These are phyloP conservation scores for Escallonia herrerae DNA, from an alignment of 129 eudicot genomes.

Conservation along the genomic window DNA sequence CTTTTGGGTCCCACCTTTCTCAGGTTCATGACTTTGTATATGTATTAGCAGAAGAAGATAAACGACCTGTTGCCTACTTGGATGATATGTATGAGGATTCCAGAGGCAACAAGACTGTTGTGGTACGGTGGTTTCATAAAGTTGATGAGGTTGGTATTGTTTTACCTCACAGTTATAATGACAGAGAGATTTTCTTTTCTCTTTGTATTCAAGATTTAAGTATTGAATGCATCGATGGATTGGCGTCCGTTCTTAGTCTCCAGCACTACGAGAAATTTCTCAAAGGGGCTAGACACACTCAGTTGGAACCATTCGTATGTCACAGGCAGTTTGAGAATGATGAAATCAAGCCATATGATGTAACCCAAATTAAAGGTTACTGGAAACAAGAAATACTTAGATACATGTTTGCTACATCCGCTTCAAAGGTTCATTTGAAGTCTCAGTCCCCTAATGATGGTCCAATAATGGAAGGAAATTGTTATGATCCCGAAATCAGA, in stretches of 20 bases:
- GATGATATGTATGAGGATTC: constrained; percentile 83
- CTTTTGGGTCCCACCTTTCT: neutral
- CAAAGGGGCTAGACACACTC: constrained; percentile 22
- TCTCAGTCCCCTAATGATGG: constrained; percentile 13
- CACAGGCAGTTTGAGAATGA: constrained; percentile 52
- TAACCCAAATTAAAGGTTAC: constrained; percentile 77
- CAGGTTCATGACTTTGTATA: constrained; percentile 76
- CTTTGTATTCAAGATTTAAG: constrained; percentile 90
- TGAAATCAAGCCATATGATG: constrained; percentile 61
- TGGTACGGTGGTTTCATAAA: constrained; percentile 99
- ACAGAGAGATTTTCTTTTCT: constrained; percentile 83
- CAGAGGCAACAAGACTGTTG: constrained; percentile 74
- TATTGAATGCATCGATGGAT: constrained; percentile 88
- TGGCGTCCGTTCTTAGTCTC: constrained; percentile 74
- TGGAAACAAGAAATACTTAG: constrained; percentile 56
- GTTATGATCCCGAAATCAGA: constrained; percentile 26
- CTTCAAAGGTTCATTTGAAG: constrained; percentile 2
- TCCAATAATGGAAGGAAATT: constrained; percentile 11
- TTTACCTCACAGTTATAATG: constrained; percentile 56
- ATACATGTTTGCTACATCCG: constrained; percentile 13
- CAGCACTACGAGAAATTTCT: constrained; percentile 46
- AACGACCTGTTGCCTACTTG: constrained; percentile 74
- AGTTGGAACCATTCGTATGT: constrained; percentile 58
- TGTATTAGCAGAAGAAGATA: constrained; percentile 74
- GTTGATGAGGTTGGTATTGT: constrained; percentile 85